Base-by-base conservation (phyloP, 192 early-diverging fungal genomes). In the Mortierella hygrophila region DNA sequence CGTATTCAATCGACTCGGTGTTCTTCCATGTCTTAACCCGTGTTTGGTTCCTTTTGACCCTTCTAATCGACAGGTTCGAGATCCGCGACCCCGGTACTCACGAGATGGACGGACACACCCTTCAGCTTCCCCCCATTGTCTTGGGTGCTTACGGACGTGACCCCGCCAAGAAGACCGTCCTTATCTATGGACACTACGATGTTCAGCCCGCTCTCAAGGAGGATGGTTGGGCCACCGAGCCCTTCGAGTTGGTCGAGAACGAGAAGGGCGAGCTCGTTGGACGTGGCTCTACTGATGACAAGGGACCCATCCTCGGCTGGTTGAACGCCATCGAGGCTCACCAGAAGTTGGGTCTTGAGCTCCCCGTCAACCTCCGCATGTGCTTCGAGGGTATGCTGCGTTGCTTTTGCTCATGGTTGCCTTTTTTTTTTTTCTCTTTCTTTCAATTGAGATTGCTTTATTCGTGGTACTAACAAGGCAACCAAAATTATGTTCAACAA, bases 171-270 rank as follows among this genome's bases (percentile, higher is more conserved):
- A 97, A 97, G 93, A 99, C 97, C 29, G 94, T 99, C 72, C 91
- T 97, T 52, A 97, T 99, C 76, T 99, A 99, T 90, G 97, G 98
- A 23, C 98, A 99, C 90, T 99, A 99, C 90, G 98, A 99, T 86
- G 98, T 99, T 57, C 98, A 99, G 91, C 98, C 98, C 57, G 96
- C 95, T 69, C 89, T 96, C 74, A 86, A 92, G 72, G 93, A 93
- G 80, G 96, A 97, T 82, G 96, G 97, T 6, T 99, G 98, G 98
- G 93, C 90, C 78, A 95, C 94, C 23, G 96, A 99, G 80, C 98
- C 98, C 44, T 99, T 96, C 83, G 93, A 92, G 52, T 88, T 99
- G 80, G 89, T 94, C 11, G 97, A 99, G 90, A 95, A 95, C 79
- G 94, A 93, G 57, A 91, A 97, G 80, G 95, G 96, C 46, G 92